Conservation (phyloP, 768 basidiomycete genomes). For the Lanmaoa pseudosensibilis region DNA sequence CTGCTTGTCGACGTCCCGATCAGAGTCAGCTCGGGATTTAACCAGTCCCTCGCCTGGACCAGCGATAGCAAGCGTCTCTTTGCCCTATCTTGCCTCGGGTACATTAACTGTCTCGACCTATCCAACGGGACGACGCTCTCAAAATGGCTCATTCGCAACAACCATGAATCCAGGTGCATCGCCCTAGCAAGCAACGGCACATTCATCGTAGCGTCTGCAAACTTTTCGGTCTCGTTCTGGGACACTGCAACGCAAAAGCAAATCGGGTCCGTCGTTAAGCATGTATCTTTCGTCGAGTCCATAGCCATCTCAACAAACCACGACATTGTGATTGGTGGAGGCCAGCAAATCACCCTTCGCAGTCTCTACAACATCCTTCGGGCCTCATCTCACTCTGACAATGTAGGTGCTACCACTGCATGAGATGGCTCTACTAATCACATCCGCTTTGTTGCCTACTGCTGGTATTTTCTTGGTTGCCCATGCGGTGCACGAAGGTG, state of each 20-base stretch:
- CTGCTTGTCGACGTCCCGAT: neutral
- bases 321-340: slow-evolving; percentile 1
- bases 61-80: slow-evolving; percentile 1
- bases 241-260: neutral
- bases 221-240: slow-evolving; percentile 6
- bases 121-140: neutral
- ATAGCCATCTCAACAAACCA: slow-evolving; percentile 8
- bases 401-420: slow-evolving; percentile 4
- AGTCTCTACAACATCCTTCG: slow-evolving; percentile 1
- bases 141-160: neutral
- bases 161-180: neutral
- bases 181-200: neutral
- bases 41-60: neutral
- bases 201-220: neutral
- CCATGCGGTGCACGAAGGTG: neutral
- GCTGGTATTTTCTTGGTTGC: neutral
- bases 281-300: neutral
- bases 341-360: slow-evolving; percentile 8
- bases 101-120: neutral
- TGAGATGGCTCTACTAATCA: no score
- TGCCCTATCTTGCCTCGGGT: neutral
- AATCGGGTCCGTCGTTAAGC: neutral
- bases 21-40: neutral
- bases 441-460: neutral
- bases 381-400: neutral